These are phyloP conservation scores for Leccinum rimulosum DNA, from an alignment of 768 basidiomycete species.

Conservation along the genomic window DNA sequence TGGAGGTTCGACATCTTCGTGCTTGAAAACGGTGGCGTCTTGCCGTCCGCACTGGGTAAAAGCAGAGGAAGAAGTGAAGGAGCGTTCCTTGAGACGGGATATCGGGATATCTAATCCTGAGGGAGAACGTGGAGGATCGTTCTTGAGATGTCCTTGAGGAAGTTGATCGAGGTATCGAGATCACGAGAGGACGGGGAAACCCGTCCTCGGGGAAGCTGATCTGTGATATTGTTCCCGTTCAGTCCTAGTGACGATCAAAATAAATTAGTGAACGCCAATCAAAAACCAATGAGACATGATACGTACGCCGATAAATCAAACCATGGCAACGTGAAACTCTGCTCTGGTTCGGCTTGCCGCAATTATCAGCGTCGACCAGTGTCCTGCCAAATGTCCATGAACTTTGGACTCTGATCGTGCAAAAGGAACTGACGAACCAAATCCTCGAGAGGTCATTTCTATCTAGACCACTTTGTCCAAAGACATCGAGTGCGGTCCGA, in stretches of 20 bases:
- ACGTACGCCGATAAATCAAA: slow-evolving; percentile 91
- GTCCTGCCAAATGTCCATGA: slow-evolving; percentile 50
- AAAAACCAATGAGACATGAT: slow-evolving; percentile 1
- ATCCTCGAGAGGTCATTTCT: slow-evolving; percentile 90
- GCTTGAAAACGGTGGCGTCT: slow-evolving; percentile 93
- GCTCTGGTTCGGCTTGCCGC: slow-evolving; percentile 91
- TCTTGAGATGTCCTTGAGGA: slow-evolving; percentile 83
- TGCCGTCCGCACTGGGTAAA: slow-evolving; percentile 56
- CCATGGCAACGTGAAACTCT: slow-evolving; percentile 99
- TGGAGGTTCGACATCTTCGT: slow-evolving; percentile 59
- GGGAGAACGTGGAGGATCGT: slow-evolving; percentile 76
- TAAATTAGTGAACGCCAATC: not conserved
- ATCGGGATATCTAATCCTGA: slow-evolving; percentile 48
- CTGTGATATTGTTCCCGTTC: slow-evolving; percentile 90
- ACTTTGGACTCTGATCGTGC: not conserved
- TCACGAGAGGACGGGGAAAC: slow-evolving; percentile 89
- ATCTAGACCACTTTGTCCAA: slow-evolving; percentile 87
- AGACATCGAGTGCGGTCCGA: slow-evolving; percentile 82
- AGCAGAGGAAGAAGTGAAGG: slow-evolving; percentile 58
- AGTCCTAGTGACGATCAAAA: slow-evolving; percentile 54
- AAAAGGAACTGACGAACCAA: slow-evolving; percentile 58
- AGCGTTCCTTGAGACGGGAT: slow-evolving; percentile 66
- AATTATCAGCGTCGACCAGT: slow-evolving; percentile 88
- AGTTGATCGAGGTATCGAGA: slow-evolving; percentile 84
- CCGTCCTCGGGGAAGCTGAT: slow-evolving; percentile 82